Percentiles rank a stretch among this genome's conserved stretches.
phyloP scores from a whole-genome alignment of 208 protist species.

The Trypanosoma platydactyli region DNA sequence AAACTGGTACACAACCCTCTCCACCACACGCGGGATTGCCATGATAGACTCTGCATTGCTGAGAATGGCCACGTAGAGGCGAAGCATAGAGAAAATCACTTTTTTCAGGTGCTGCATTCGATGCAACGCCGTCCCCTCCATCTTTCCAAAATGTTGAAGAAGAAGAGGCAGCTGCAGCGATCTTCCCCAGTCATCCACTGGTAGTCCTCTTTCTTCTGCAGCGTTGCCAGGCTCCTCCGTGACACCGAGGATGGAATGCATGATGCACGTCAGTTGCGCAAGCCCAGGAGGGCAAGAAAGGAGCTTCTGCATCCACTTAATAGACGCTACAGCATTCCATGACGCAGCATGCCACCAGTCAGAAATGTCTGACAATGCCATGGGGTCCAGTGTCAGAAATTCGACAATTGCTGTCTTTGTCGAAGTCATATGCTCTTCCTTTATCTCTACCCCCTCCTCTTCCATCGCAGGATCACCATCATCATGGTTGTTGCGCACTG shows the following conservation, averaged over 20 bases:
- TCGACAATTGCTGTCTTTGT: conserved; percentile 31
- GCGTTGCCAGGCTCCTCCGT: background rate
- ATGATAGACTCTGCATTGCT: conserved; percentile 46
- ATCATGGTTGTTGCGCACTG: background rate
- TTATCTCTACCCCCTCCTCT: background rate
- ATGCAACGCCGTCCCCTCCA: conserved; percentile 34
- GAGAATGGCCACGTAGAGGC: conserved; percentile 58
- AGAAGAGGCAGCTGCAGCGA: conserved; percentile 71
- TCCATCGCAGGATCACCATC: too few species aligned
- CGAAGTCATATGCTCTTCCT: background rate
- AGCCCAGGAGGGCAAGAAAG: conserved; percentile 61
- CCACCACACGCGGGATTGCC: conserved; percentile 45
- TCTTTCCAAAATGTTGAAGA: conserved; percentile 32
- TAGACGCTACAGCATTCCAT: conserved; percentile 39
- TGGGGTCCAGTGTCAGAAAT: conserved; percentile 56
- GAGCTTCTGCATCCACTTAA: conserved; percentile 52
- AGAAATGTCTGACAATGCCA: conserved; percentile 54
- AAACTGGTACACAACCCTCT: conserved; percentile 50
- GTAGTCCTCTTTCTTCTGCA: background rate
- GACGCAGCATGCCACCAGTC: conserved; percentile 66
- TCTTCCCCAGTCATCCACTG: conserved; percentile 40
- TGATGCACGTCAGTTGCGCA: conserved; percentile 69
- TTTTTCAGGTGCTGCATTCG: conserved; percentile 50
- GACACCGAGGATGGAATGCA: conserved; percentile 23
- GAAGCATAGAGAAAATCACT: conserved; percentile 49